These are phyloP conservation scores for Adiantum capillusveneris DNA, from an alignment of 75 land plant species.

Conservation along the genomic window DNA sequence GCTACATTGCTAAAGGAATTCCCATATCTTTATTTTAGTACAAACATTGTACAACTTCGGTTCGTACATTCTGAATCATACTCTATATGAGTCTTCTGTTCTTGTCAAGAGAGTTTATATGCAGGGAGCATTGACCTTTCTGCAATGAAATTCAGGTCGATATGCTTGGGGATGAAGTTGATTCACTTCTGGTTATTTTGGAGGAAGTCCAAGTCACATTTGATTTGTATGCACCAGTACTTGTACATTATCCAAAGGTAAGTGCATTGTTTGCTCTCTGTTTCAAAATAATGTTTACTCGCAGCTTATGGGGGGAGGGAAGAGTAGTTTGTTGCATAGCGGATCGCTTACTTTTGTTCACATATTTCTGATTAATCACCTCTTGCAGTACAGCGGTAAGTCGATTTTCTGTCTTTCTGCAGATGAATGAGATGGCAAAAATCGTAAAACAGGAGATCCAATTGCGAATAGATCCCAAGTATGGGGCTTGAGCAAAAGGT, in stretches of 20 bases:
- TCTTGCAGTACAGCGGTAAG: background rate
- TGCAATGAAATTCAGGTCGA: too few relatives aligned
- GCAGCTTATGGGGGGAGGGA: background rate
- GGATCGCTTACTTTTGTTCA: too few relatives aligned
- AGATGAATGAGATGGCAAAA: background rate
- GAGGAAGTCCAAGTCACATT: slow-evolving; percentile 31
- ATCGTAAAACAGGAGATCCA: background rate
- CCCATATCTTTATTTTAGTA: too few relatives aligned
- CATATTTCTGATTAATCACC: too few relatives aligned
- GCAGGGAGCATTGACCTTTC: background rate
- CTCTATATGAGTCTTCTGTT: too few relatives aligned
- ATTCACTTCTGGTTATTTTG: slow-evolving; percentile 34
- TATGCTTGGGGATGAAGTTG: slow-evolving; percentile 60
- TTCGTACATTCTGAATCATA: too few relatives aligned
- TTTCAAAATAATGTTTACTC: background rate
- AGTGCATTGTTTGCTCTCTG: slow-evolving; percentile 8
- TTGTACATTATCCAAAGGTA: slow-evolving; percentile 40
- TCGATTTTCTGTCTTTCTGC: background rate
- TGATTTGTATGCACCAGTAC: slow-evolving; percentile 32
- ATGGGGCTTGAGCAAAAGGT: background rate
- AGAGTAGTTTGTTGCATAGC: background rate
- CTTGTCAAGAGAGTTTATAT: too few relatives aligned
- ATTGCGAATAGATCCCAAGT: background rate
- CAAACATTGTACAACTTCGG: too few relatives aligned
- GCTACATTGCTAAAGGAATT: too few relatives aligned